Percentiles rank a stretch among this genome's conserved stretches.
These are phyloP conservation scores for Saccharomycopsis oosterbeekiorum DNA, from an alignment of 805 yeast species.

Conservation along the genomic window DNA sequence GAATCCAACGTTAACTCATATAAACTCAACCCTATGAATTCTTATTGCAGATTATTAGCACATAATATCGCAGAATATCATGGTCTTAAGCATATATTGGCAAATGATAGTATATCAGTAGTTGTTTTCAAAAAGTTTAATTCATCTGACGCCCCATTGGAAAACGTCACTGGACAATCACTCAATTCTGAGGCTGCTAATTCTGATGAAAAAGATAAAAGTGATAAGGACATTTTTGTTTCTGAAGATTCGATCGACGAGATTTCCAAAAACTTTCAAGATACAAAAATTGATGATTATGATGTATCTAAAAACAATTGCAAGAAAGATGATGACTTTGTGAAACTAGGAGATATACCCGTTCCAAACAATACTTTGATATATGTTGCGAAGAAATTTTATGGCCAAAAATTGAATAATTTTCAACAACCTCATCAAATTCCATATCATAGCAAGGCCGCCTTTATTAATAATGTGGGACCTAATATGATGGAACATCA, in stretches of 20 bases:
- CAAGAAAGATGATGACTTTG: neutral
- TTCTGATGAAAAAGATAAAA: slow-evolving; percentile 18
- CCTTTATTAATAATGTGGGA: neutral
- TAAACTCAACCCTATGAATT: slow-evolving; percentile 48
- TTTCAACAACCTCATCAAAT: neutral
- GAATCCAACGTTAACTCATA: slow-evolving; percentile 31
- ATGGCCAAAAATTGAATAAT: neutral
- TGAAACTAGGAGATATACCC: slow-evolving; percentile 2
- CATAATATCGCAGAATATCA: slow-evolving; percentile 67
- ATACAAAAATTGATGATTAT: neutral
- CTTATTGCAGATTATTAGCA: slow-evolving; percentile 55
- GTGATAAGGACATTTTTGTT: slow-evolving; percentile 17
- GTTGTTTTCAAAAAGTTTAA: slow-evolving; percentile 30
- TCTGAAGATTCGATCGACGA: slow-evolving; percentile 3
- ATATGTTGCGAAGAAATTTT: neutral
- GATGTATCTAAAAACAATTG: neutral
- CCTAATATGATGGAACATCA: neutral
- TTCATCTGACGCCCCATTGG: slow-evolving; percentile 8
- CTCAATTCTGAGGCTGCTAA: neutral
- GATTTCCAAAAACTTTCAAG: neutral
- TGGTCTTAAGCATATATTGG: slow-evolving; percentile 44
- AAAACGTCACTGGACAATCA: neutral
- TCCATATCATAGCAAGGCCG: neutral
- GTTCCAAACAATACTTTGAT: slow-evolving; percentile 3
- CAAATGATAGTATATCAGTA: slow-evolving; percentile 41